phyloP scores from a whole-genome alignment of 2,329 filamentous ascomycete species.

The Aspergillus arachidicola region DNA sequence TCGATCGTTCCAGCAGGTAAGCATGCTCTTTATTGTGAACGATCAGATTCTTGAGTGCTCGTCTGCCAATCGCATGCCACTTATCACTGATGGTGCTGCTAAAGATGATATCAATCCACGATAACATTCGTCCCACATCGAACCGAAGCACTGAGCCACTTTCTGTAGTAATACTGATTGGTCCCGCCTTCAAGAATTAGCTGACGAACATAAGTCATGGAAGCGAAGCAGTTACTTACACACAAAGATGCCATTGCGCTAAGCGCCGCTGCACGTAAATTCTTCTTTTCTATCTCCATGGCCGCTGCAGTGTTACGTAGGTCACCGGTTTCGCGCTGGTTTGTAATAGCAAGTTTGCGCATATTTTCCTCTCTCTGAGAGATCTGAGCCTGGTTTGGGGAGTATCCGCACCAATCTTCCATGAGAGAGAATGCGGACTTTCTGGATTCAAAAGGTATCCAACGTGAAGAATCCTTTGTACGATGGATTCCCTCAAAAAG shows the following conservation, averaged over 20 bases:
- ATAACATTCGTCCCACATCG: constrained; percentile 86
- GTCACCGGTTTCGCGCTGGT: constrained; percentile 72
- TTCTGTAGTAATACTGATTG: constrained; percentile 84
- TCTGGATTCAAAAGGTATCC: constrained; percentile 96
- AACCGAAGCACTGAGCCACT: constrained; percentile 87
- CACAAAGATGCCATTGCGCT: constrained; percentile 96
- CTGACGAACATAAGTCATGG: constrained; percentile 2
- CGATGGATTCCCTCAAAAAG: constrained; percentile 89
- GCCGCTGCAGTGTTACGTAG: constrained; percentile 79
- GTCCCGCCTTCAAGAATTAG: constrained; percentile 52
- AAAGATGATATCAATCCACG: constrained; percentile 96
- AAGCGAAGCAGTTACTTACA: constrained; percentile 58
- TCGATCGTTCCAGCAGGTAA: constrained; percentile 84
- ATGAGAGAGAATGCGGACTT: constrained; percentile 95
- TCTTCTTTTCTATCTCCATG: constrained; percentile 96
- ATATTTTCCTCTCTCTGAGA: constrained; percentile 82
- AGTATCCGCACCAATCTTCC: constrained; percentile 99
- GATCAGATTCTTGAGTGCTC: constrained; percentile 86
- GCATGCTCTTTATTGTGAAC: constrained; percentile 85
- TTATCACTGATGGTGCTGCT: constrained; percentile 86
- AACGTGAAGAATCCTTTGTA: constrained; percentile 80
- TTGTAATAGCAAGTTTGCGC: constrained; percentile 79
- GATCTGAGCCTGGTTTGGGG: constrained; percentile 83
- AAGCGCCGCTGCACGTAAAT: constrained; percentile 83
- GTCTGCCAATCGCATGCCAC: constrained; percentile 84